Evolutionary conservation across 2,329 filamentous ascomycete genomes (phyloP).

Genomic region (Dactylellina drechsleri): DNA sequence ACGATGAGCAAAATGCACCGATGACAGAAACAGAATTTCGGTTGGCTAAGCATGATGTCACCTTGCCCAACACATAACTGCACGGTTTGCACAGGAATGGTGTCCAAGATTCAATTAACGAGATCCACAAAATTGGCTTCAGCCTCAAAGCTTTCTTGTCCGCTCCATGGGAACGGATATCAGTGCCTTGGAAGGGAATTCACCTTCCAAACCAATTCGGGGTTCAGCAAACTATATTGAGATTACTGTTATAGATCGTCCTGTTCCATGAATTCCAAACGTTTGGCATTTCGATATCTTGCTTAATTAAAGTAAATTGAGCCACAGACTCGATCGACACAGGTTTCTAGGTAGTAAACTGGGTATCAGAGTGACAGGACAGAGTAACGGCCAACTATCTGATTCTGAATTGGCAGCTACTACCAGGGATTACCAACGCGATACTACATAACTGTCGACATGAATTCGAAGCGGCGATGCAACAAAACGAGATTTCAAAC

Average conservation of each 20-base stretch:
- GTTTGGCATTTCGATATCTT: conserved; percentile 17
- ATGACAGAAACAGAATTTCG: neutral
- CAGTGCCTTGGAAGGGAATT: conserved; percentile 46
- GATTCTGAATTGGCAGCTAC: too few species aligned
- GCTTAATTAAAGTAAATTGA: neutral
- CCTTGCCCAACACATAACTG: conserved; percentile 24
- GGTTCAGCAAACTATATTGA: conserved; percentile 14
- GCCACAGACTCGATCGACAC: conserved; percentile 25
- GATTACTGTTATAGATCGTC: conserved; percentile 11
- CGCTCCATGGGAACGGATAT: conserved; percentile 34
- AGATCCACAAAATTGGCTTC: neutral
- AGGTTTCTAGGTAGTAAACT: conserved; percentile 18
- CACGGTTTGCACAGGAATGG: conserved; percentile 5
- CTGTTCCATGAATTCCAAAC: conserved; percentile 13
- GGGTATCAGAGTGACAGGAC: neutral
- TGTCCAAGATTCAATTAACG: neutral
- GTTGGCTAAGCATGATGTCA: conserved; percentile 34
- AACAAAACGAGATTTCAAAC: too few species aligned
- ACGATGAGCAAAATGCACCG: neutral
- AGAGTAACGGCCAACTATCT: too few species aligned
- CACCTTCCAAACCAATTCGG: conserved; percentile 9
- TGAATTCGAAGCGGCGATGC: too few species aligned
- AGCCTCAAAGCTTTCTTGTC: conserved; percentile 24
- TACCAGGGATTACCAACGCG: too few species aligned
- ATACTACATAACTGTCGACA: too few species aligned